phyloP scores from a whole-genome alignment of 257 asterid species.

The Solanum bukasovii region DNA sequence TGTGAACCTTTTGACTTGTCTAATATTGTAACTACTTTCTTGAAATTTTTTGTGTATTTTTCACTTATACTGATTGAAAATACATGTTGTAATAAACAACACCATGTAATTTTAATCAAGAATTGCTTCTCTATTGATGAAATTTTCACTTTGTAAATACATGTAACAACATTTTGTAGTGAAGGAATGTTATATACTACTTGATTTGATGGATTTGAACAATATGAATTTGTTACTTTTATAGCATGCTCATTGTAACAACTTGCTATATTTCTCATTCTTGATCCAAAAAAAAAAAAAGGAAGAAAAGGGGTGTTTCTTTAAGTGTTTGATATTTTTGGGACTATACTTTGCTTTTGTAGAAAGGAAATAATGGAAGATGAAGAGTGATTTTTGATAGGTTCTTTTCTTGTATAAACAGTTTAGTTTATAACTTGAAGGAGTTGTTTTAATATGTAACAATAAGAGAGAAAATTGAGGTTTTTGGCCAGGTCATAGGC shows the following conservation, averaged over 20 bases:
- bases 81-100: conserved; percentile 19
- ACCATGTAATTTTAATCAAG: conserved; percentile 49
- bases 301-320: neutral
- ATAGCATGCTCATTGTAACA: conserved; percentile 72
- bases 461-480: neutral
- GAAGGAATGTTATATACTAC: conserved; percentile 21
- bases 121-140: conserved; percentile 24
- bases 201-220: conserved; percentile 42
- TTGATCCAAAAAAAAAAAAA: neutral
- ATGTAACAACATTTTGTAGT: conserved; percentile 31
- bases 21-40: neutral
- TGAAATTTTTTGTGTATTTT: conserved; percentile 17
- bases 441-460: neutral
- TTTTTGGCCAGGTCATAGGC: neutral
- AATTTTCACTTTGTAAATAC: conserved; percentile 42
- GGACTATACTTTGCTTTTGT: conserved; percentile 28
- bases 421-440: neutral
- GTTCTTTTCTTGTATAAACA: neutral
- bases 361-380: conserved; percentile 20
- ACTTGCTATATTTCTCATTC: conserved; percentile 57
- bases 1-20: conserved; percentile 28
- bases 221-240: conserved; percentile 60
- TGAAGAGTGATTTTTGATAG: neutral
- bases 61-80: conserved; percentile 37
- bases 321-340: neutral